Base-by-base conservation (phyloP, 1,139 yeast species). In the Torulaspora globosa region DNA sequence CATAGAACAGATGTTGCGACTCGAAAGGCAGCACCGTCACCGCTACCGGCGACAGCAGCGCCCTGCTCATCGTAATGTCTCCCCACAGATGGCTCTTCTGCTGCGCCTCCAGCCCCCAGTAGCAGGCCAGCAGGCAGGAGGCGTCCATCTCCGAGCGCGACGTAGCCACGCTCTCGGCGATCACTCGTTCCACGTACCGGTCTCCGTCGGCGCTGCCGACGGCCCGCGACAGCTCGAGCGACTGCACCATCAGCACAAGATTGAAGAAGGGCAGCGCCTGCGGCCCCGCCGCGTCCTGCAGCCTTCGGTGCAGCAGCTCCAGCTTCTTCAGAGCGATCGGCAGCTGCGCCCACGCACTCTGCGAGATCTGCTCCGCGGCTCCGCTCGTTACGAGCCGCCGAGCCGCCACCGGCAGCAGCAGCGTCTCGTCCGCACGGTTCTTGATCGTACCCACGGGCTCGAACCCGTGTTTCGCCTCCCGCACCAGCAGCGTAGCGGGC, bases 251-350 rank as follows among this genome's bases (percentile, higher is more conserved):
- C 14, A 68, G 59, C 32, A 73, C 69, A 18, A 82, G 53, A 48
- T 76, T 75, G 51, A 76, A 73, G 1, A 80, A 63, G 0, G 83
- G 73, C 0, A 80, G 57, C 23, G 75, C 74, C 44, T 74, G 66
- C 2, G 84, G 80, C 0, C 75, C 71, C 39, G 49, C 69, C 67
- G 57, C 43, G 21, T 70, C 68, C 61, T 80, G 88, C 19, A 82
- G 59, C 3, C 69, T 58, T 46, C 80, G 69, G 61, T 83, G 86
- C 23, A 82, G 56, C 3, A 71, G 55, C 58, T 80, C 84, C 41
- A 83, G 66, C 53, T 75, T 75, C 41, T 65, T 56, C 18, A 69
- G 53, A 9, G 66, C 60, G 10, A 55, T 54, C 19, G 72, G 71
- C 36, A 74, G 52, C 32, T 58, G 53, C 3, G 56, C 48, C 66